phyloP scores from a whole-genome alignment of 495 filamentous ascomycete genomes.

The Tuber magnatum region DNA sequence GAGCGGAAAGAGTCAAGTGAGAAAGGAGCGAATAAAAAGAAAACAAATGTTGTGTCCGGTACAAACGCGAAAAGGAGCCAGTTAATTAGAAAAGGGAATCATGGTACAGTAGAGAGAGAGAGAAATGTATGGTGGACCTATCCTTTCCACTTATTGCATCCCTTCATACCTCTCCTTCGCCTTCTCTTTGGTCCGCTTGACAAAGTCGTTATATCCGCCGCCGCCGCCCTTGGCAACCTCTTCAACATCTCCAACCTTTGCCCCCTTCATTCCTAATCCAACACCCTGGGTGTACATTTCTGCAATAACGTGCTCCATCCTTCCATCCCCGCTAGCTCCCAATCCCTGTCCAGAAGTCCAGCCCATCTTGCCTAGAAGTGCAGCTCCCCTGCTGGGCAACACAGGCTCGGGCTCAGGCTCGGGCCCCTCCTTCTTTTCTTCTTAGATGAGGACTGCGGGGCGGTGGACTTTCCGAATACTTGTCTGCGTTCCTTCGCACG shows the following conservation, averaged over 20 bases:
- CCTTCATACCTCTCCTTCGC: slow-evolving; percentile 71
- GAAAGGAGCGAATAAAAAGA: neutral
- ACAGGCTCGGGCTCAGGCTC: slow-evolving; percentile 41
- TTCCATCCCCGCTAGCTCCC: slow-evolving; percentile 70
- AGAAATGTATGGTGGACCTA: neutral
- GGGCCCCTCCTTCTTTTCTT: slow-evolving; percentile 41
- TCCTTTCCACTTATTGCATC: slow-evolving; percentile 44
- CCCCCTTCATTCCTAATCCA: slow-evolving; percentile 74
- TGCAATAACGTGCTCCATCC: slow-evolving; percentile 67
- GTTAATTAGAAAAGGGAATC: neutral
- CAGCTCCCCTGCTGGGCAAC: slow-evolving; percentile 67
- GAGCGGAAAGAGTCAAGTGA: neutral
- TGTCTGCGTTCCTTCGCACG: slow-evolving; percentile 74
- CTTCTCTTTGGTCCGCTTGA: slow-evolving; percentile 69
- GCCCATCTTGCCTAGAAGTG: slow-evolving; percentile 83
- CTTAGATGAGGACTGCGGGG: slow-evolving; percentile 46
- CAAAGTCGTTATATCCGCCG: slow-evolving; percentile 63
- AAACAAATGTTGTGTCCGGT: neutral
- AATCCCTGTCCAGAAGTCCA: slow-evolving; percentile 75
- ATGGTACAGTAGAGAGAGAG: neutral
- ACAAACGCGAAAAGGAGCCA: neutral
- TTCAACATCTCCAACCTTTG: slow-evolving; percentile 73
- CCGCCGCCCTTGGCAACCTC: slow-evolving; percentile 71
- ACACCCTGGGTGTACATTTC: slow-evolving; percentile 76
- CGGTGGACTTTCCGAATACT: slow-evolving; percentile 62